These are phyloP conservation scores for Ricinus communis DNA, from an alignment of 345 rosid species.

Conservation along the genomic window DNA sequence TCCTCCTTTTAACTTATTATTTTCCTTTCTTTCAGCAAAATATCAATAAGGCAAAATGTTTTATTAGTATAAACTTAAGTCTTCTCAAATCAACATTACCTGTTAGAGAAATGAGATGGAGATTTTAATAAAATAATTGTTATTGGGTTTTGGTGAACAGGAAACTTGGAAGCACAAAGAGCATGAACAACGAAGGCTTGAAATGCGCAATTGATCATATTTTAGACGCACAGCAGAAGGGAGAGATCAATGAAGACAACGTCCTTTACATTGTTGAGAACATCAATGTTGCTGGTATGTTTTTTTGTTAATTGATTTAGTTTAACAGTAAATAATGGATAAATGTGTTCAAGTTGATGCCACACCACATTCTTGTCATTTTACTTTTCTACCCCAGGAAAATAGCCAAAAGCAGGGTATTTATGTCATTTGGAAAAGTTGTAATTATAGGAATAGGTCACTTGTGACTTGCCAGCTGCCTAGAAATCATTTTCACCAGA, in stretches of 20 bases:
- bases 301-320: not conserved
- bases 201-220: constrained; percentile 97
- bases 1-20: not conserved
- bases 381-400: too few relatives aligned
- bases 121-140: not conserved
- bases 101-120: too few relatives aligned
- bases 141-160: constrained; percentile 31
- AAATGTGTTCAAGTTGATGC: too few relatives aligned
- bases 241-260: constrained; percentile 94
- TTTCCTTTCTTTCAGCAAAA: not conserved
- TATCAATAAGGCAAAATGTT: too few relatives aligned
- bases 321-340: too few relatives aligned
- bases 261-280: constrained; percentile 98
- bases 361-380: too few relatives aligned
- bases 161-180: constrained; percentile 65
- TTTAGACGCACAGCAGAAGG: constrained; percentile 81
- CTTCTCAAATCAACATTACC: too few relatives aligned
- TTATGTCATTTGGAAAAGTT: too few relatives aligned
- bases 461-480: too few relatives aligned
- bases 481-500: too few relatives aligned
- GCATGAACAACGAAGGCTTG: constrained; percentile 56
- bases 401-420: too few relatives aligned
- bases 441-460: too few relatives aligned
- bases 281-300: constrained; percentile 89
- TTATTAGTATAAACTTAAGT: not conserved